Evolutionary conservation across 2,329 filamentous ascomycete species (phyloP).

Genomic region (Arthrocladium fulminans): DNA sequence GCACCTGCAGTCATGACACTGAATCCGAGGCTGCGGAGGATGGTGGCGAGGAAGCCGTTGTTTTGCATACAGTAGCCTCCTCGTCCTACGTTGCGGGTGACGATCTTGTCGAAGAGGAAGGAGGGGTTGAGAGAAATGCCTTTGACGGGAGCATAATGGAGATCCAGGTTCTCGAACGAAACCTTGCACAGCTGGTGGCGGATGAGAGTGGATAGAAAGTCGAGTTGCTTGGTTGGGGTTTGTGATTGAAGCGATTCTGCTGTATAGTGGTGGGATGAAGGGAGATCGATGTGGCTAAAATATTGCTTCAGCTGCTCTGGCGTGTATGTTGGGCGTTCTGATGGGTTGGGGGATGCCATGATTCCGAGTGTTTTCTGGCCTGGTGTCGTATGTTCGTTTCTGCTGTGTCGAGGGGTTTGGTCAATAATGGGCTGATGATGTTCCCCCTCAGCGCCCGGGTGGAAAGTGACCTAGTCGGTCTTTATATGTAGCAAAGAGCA

Average conservation of each 20-base stretch:
- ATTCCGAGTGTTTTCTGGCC: too few species aligned
- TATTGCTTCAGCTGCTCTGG: conserved; percentile 31
- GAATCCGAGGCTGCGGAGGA: conserved; percentile 46
- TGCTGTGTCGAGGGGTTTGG: too few species aligned
- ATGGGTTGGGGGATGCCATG: conserved; percentile 2
- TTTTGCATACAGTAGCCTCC: conserved; percentile 57
- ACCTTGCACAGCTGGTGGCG: conserved; percentile 40
- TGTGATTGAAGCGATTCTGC: conserved; percentile 25
- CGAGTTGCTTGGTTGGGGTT: conserved; percentile 27
- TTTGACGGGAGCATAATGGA: conserved; percentile 47
- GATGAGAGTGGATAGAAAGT: conserved; percentile 29
- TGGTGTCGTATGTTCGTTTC: too few species aligned
- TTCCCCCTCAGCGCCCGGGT: too few species aligned
- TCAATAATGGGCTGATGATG: too few species aligned
- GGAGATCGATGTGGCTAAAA: conserved; percentile 26
- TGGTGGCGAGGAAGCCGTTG: conserved; percentile 44
- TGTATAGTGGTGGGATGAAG: conserved; percentile 7
- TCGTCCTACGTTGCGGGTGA: conserved; percentile 32
- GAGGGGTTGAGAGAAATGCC: conserved; percentile 42
- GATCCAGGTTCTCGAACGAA: conserved; percentile 49
- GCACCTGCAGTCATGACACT: conserved; percentile 49
- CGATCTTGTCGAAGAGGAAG: conserved; percentile 46
- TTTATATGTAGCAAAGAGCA: too few species aligned
- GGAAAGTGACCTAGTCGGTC: too few species aligned
- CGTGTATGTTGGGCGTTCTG: conserved; percentile 27